Conservation (phyloP, 1,284 basidiomycete genomes). For the Phylloporus sp. region DNA sequence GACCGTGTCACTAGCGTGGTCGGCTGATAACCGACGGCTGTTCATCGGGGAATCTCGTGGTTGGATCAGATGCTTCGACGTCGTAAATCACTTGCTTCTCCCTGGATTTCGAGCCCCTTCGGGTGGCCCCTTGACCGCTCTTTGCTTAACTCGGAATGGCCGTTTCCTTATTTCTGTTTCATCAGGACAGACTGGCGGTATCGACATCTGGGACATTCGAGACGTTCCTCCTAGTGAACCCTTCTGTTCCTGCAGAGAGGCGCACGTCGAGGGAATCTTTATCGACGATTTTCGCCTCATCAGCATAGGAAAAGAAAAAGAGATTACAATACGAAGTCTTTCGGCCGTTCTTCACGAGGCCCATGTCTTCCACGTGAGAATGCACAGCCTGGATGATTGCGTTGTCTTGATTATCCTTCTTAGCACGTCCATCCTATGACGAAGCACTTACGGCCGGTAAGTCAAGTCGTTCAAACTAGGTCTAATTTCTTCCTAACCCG, state of each 20-base stretch:
- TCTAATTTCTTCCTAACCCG: background rate
- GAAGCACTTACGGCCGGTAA: background rate
- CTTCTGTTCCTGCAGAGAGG: slow-evolving; percentile 5
- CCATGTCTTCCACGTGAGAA: background rate
- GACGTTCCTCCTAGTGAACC: background rate
- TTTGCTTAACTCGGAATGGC: slow-evolving; percentile 10
- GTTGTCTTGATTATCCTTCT: background rate
- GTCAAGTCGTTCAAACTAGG: background rate
- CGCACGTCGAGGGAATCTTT: slow-evolving; percentile 2
- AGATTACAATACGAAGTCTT: slow-evolving; percentile 6
- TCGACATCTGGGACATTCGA: slow-evolving; percentile 23
- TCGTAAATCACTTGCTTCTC: background rate
- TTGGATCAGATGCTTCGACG: slow-evolving; percentile 17
- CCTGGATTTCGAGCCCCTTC: background rate
- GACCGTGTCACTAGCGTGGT: slow-evolving; percentile 22
- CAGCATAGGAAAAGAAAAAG: slow-evolving; percentile 1
- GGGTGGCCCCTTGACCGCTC: slow-evolving; percentile 12
- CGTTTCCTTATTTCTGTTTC: slow-evolving; percentile 20
- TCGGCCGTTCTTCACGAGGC: background rate
- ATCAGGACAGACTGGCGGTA: background rate
- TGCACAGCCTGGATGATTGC: background rate
- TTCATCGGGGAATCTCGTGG: slow-evolving; percentile 18
- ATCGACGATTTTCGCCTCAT: slow-evolving; percentile 4
- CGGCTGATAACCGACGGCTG: slow-evolving; percentile 15
- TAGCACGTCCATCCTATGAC: background rate